Conservation (phyloP, 2,329 filamentous ascomycete species). For the Aspergillus sp. region DNA sequence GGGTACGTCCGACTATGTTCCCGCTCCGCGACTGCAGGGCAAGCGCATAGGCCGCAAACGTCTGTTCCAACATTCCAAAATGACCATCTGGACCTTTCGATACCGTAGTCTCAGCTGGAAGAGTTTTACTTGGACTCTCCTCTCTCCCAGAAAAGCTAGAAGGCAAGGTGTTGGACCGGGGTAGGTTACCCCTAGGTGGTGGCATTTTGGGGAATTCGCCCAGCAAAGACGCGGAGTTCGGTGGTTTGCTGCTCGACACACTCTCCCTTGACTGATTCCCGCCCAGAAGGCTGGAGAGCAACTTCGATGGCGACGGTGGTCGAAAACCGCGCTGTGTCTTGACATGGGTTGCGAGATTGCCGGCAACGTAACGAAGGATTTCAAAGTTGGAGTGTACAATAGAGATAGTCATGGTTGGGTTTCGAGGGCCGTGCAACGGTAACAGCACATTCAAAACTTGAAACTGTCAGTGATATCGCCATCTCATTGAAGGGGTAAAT, state of each 20-base stretch:
- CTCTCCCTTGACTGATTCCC: constrained; percentile 41
- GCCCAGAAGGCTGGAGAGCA: constrained; percentile 73
- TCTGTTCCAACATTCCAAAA: constrained; percentile 69
- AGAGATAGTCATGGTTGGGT: constrained; percentile 45
- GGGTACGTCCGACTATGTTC: constrained; percentile 68
- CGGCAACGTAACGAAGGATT: constrained; percentile 60
- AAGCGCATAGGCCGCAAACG: constrained; percentile 73
- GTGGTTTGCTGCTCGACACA: constrained; percentile 25
- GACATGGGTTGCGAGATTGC: constrained; percentile 56
- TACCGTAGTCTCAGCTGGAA: constrained; percentile 47
- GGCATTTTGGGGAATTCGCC: constrained; percentile 39
- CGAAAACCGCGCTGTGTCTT: constrained; percentile 56
- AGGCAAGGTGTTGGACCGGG: constrained; percentile 37
- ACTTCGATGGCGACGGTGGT: constrained; percentile 78
- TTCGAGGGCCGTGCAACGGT: constrained; percentile 56
- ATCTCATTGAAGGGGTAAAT: neutral
- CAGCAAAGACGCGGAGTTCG: constrained; percentile 29
- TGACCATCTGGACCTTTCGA: constrained; percentile 53
- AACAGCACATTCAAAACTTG: constrained; percentile 65
- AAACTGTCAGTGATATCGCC: constrained; percentile 2
- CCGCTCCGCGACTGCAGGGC: constrained; percentile 78
- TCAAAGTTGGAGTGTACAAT: constrained; percentile 72
- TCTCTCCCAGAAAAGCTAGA: constrained; percentile 42
- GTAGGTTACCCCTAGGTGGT: constrained; percentile 28
- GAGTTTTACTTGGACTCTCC: constrained; percentile 27